A percentile compares a stretch with the other conserved stretches of the same genome.
Evolutionary conservation across 2,329 filamentous ascomycete genomes (phyloP).

Genomic region (Leptodontidium sp.): DNA sequence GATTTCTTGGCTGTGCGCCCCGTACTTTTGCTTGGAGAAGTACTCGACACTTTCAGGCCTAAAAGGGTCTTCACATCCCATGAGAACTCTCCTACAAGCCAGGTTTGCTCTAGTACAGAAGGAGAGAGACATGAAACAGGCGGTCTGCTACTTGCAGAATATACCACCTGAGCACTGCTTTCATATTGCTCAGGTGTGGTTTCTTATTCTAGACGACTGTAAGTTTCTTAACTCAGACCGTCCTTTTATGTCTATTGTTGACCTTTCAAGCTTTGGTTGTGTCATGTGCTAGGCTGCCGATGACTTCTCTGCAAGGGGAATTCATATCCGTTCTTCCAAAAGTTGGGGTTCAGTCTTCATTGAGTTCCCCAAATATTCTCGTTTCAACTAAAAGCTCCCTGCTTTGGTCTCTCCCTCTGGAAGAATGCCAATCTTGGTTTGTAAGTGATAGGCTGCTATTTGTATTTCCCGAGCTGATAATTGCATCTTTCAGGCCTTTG

Average conservation of each 20-base stretch:
- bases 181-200: slow-evolving; percentile 59
- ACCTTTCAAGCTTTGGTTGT: slow-evolving; percentile 47
- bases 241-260: neutral
- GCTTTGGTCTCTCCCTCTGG: slow-evolving; percentile 50
- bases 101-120: slow-evolving; percentile 51
- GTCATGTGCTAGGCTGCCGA: slow-evolving; percentile 52
- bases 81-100: slow-evolving; percentile 54
- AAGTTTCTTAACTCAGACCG: slow-evolving; percentile 30
- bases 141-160: slow-evolving; percentile 51
- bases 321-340: slow-evolving; percentile 27
- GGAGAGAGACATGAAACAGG: slow-evolving; percentile 56
- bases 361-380: slow-evolving; percentile 16
- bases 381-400: slow-evolving; percentile 33
- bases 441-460: slow-evolving; percentile 45
- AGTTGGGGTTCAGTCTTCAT: neutral
- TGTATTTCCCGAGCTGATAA: neutral
- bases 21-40: slow-evolving; percentile 56
- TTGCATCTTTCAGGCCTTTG: slow-evolving; percentile 41
- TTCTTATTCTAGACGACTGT: slow-evolving; percentile 55
- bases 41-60: slow-evolving; percentile 49
- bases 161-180: slow-evolving; percentile 52
- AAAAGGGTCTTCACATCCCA: slow-evolving; percentile 50
- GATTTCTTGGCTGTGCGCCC: slow-evolving; percentile 45
- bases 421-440: slow-evolving; percentile 56
- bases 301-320: slow-evolving; percentile 48